These are phyloP conservation scores for Mixia osmundae DNA, from an alignment of 1,284 basidiomycete species.

Conservation along the genomic window DNA sequence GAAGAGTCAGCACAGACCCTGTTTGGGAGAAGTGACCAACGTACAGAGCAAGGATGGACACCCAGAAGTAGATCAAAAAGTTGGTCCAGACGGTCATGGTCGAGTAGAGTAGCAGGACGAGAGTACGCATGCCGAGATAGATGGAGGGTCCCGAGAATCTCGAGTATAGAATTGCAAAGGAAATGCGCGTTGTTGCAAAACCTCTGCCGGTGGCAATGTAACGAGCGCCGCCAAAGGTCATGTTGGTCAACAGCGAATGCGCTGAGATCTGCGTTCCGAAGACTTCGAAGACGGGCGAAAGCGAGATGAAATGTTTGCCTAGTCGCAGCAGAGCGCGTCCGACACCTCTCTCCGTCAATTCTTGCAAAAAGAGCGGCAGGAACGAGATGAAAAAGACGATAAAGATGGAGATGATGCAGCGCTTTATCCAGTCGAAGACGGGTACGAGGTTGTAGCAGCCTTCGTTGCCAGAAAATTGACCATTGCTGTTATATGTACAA, in stretches of 20 bases:
- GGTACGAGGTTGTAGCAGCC: conserved; percentile 77
- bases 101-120: conserved; percentile 72
- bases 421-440: conserved; percentile 77
- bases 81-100: conserved; percentile 74
- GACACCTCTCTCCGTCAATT: conserved; percentile 76
- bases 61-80: conserved; percentile 76
- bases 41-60: conserved; percentile 13
- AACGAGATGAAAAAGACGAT: conserved; percentile 89
- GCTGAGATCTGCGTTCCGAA: conserved; percentile 92
- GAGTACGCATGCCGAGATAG: conserved; percentile 75
- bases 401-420: conserved; percentile 87
- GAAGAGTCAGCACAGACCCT: conserved; percentile 20
- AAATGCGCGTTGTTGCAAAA: conserved; percentile 78
- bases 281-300: conserved; percentile 85
- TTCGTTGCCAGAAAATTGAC: conserved; percentile 47
- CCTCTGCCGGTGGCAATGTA: conserved; percentile 99
- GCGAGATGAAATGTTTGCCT: conserved; percentile 69
- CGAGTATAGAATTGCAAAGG: conserved; percentile 77
- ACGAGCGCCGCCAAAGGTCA: conserved; percentile 83
- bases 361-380: conserved; percentile 79
- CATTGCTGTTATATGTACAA: conserved; percentile 48
- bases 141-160: conserved; percentile 90
- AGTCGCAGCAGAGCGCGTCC: conserved; percentile 67
- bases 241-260: conserved; percentile 77
- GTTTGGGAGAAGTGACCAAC: neutral